phyloP scores from a whole-genome alignment of 352 stramenopile genomes.

The Pythium sp. region DNA sequence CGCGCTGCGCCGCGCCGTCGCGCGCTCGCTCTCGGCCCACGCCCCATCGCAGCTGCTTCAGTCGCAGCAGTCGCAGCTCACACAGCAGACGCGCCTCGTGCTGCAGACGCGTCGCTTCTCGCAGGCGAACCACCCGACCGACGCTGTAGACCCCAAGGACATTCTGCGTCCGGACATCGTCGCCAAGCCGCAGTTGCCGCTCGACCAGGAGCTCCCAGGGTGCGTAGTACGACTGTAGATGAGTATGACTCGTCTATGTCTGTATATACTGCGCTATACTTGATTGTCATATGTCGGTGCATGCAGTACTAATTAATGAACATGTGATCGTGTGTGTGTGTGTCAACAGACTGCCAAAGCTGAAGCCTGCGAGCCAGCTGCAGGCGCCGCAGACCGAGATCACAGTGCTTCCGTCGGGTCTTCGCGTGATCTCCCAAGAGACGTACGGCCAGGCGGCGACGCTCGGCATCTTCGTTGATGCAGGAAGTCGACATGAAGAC shows the following conservation, averaged over 20 bases:
- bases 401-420: conserved; percentile 91
- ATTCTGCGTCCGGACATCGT: conserved; percentile 56
- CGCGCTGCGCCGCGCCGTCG: conserved; percentile 28
- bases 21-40: conserved; percentile 14
- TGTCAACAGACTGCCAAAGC: conserved; percentile 50
- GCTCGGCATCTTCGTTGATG: conserved; percentile 92
- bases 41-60: neutral
- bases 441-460: conserved; percentile 95
- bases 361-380: conserved; percentile 84
- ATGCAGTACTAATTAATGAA: neutral
- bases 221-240: neutral
- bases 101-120: conserved; percentile 42
- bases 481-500: conserved; percentile 85
- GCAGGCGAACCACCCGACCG: conserved; percentile 22
- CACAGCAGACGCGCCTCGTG: neutral
- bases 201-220: conserved; percentile 60
- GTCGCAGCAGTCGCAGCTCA: neutral
- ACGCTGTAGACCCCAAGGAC: conserved; percentile 32
- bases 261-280: neutral
- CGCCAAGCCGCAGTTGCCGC: conserved; percentile 50
- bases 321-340: neutral
- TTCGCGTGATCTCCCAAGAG: conserved; percentile 96
- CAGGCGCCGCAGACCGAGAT: conserved; percentile 89
- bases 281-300: neutral
- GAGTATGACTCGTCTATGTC: neutral